Evolutionary conservation across 139 green algal species (phyloP).

Genomic region (Pedinophyceae sp.): DNA sequence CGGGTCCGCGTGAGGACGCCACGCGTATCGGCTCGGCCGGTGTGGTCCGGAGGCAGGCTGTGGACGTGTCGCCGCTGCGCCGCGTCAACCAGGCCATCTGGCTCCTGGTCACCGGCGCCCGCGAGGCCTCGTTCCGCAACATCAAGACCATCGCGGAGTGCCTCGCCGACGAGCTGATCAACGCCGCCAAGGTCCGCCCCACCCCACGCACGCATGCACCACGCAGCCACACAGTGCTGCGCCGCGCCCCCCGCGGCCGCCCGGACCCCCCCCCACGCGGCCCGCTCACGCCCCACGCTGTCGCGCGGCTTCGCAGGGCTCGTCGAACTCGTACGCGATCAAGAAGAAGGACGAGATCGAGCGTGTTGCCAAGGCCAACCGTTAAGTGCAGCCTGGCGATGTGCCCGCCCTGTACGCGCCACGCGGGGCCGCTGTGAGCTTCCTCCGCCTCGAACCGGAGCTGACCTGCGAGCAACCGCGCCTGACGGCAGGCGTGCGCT

Average conservation of each 20-base stretch:
- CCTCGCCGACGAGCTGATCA: slow-evolving; percentile 97
- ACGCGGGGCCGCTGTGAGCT: too few relatives aligned
- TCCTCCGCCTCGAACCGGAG: too few relatives aligned
- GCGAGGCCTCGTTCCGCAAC: slow-evolving; percentile 94
- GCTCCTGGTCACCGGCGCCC: slow-evolving; percentile 81
- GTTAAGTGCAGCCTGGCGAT: too few relatives aligned
- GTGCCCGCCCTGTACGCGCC: too few relatives aligned
- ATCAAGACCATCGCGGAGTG: slow-evolving; percentile 99
- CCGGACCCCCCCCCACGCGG: background rate
- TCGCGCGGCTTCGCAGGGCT: background rate
- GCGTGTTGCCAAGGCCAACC: slow-evolving; percentile 98
- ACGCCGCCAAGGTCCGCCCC: slow-evolving; percentile 98
- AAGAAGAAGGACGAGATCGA: slow-evolving; percentile 99
- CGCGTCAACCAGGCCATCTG: slow-evolving; percentile 96
- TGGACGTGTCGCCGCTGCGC: slow-evolving; percentile 98
- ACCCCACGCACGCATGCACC: too few relatives aligned
- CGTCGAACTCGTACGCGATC: slow-evolving; percentile 79
- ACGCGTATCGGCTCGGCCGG: slow-evolving; percentile 93
- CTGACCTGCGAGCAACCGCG: too few relatives aligned
- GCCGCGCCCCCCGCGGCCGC: background rate
- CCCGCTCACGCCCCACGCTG: background rate
- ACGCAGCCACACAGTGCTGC: slow-evolving; percentile 26
- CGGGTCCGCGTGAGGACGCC: slow-evolving; percentile 92
- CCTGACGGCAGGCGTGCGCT: too few relatives aligned
- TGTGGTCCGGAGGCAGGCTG: slow-evolving; percentile 86